Percentiles rank a stretch among this genome's conserved stretches.
Evolutionary conservation across 2,329 filamentous ascomycete genomes (phyloP).

Genomic region (Ophiocordyceps camponoti-leonardi): DNA sequence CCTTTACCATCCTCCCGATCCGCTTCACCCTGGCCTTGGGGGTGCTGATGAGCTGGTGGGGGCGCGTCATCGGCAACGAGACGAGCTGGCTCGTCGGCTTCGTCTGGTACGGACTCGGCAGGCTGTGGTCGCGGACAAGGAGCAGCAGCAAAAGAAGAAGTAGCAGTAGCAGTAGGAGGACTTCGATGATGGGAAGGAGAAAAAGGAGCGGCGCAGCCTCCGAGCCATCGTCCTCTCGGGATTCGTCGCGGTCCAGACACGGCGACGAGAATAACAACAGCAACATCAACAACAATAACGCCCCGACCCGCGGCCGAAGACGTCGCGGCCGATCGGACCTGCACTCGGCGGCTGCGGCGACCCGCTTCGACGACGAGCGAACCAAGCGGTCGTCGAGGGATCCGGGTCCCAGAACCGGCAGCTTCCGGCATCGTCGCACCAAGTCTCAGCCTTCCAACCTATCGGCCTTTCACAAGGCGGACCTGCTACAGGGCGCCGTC

Average conservation of each 20-base stretch:
- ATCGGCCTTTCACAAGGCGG: constrained; percentile 81
- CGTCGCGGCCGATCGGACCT: neutral
- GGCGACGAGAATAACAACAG: constrained; percentile 10
- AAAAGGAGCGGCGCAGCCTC: too few species aligned
- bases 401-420: constrained; percentile 14
- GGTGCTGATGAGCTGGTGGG: constrained; percentile 67
- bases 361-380: constrained; percentile 3
- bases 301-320: neutral
- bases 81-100: constrained; percentile 54
- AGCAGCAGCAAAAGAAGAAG: constrained; percentile 29
- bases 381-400: constrained; percentile 6
- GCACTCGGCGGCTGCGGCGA: neutral
- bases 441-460: constrained; percentile 76
- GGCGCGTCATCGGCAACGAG: constrained; percentile 54
- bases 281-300: constrained; percentile 1
- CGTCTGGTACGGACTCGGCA: constrained; percentile 61
- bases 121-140: constrained; percentile 49
- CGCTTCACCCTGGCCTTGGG: constrained; percentile 68
- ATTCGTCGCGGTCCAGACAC: constrained; percentile 22
- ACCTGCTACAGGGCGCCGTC: constrained; percentile 77
- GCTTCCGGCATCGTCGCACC: constrained; percentile 48
- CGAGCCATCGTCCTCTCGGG: constrained; percentile 19
- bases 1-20: constrained; percentile 85
- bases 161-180: too few species aligned
- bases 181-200: too few species aligned